These are phyloP conservation scores for Trichocomaceae sp. DNA, from an alignment of 2,329 filamentous ascomycete genomes.

Conservation along the genomic window DNA sequence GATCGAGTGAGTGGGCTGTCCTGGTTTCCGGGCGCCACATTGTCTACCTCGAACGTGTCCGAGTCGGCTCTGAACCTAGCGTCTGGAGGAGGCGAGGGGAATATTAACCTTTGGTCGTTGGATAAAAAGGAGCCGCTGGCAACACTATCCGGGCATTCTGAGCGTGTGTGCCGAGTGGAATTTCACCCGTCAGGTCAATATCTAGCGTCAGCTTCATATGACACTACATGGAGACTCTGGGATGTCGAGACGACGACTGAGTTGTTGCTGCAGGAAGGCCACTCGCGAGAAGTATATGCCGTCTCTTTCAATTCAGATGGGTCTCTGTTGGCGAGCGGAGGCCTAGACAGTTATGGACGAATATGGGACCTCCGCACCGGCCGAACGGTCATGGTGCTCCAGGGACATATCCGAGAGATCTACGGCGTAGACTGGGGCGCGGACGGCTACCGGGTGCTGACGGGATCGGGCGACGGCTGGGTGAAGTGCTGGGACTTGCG, in stretches of 20 bases:
- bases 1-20: constrained; percentile 84
- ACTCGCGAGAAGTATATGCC: constrained; percentile 87
- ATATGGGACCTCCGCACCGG: constrained; percentile 94
- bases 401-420: constrained; percentile 88
- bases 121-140: constrained; percentile 76
- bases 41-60: constrained; percentile 64
- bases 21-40: constrained; percentile 79
- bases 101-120: constrained; percentile 85
- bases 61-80: constrained; percentile 73
- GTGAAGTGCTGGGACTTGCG: constrained; percentile 97
- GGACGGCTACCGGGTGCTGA: constrained; percentile 88
- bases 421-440: constrained; percentile 87
- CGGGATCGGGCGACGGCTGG: constrained; percentile 88
- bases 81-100: constrained; percentile 80
- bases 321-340: constrained; percentile 83
- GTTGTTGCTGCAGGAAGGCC: constrained; percentile 83
- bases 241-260: constrained; percentile 81
- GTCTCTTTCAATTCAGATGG: constrained; percentile 88
- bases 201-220: constrained; percentile 86
- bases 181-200: constrained; percentile 90
- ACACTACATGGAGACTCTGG: constrained; percentile 96
- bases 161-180: constrained; percentile 83
- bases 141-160: constrained; percentile 74
- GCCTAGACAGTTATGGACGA: constrained; percentile 85
- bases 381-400: constrained; percentile 89